phyloP scores from a whole-genome alignment of 73 alveolate species.

The Symbiodinium pilosum region DNA sequence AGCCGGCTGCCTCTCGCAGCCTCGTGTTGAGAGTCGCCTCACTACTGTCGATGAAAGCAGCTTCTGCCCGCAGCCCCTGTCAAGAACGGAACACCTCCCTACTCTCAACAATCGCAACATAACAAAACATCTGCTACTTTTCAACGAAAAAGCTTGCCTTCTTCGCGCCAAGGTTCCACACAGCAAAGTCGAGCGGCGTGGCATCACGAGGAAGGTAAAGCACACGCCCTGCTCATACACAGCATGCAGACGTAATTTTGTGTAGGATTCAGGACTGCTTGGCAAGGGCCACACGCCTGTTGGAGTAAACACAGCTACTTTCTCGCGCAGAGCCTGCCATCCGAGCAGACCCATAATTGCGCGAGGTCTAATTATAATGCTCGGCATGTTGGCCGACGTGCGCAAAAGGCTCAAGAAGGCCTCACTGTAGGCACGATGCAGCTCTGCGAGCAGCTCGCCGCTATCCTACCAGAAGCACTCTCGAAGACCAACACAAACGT shows the following conservation, averaged over 20 bases:
- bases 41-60: slow-evolving; percentile 66
- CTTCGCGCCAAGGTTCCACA: slow-evolving; percentile 82
- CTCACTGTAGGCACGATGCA: slow-evolving; percentile 87
- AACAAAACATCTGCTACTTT: too few species aligned
- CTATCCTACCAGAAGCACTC: neutral
- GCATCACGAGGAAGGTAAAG: slow-evolving; percentile 70
- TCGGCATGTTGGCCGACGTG: too few species aligned
- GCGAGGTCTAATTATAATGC: neutral
- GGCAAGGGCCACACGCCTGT: slow-evolving; percentile 31
- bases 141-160: slow-evolving; percentile 82
- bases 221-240: slow-evolving; percentile 28
- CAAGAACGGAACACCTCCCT: neutral
- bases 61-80: slow-evolving; percentile 92
- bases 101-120: too few species aligned
- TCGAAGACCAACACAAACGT: too few species aligned
- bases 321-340: slow-evolving; percentile 74
- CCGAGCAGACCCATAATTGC: neutral
- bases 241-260: neutral
- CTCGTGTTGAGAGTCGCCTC: slow-evolving; percentile 63
- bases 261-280: neutral
- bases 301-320: slow-evolving; percentile 88
- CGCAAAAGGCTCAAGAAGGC: neutral
- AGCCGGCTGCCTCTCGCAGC: slow-evolving; percentile 56
- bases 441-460: slow-evolving; percentile 82
- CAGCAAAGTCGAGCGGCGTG: slow-evolving; percentile 90